These are phyloP conservation scores for Cornus controversa DNA, from an alignment of 148 eudicot genomes.

Conservation along the genomic window DNA sequence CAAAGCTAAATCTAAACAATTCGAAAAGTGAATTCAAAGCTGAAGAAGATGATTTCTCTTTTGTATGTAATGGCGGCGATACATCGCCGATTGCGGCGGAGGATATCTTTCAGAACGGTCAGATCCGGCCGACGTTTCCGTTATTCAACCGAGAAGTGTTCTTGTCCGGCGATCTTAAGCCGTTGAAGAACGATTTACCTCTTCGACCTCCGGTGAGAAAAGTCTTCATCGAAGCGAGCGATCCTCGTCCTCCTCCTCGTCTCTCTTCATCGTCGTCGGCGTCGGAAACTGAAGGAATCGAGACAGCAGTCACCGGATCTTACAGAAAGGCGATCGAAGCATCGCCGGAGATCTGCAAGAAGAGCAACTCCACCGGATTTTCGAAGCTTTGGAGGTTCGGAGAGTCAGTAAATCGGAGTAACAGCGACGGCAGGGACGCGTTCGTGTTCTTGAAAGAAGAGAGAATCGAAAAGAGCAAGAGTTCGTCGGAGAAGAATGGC, in stretches of 20 bases:
- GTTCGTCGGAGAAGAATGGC: not conserved
- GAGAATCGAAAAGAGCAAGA: not conserved
- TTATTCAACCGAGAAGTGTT: constrained; percentile 32
- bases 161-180: not conserved
- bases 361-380: constrained; percentile 96
- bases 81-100: constrained; percentile 50
- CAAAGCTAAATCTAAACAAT: not conserved
- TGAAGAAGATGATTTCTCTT: constrained; percentile 37
- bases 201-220: constrained; percentile 50
- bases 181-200: not conserved
- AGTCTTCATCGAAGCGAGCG: constrained; percentile 41
- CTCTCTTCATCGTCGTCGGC: constrained; percentile 6
- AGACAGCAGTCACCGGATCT: constrained; percentile 31
- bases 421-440: constrained; percentile 78
- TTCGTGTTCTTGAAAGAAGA: constrained; percentile 48
- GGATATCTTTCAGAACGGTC: constrained; percentile 61
- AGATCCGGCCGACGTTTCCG: constrained; percentile 53
- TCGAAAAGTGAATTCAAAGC: not conserved
- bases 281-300: constrained; percentile 15
- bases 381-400: constrained; percentile 77
- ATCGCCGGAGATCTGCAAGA: constrained; percentile 51
- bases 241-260: not conserved
- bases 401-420: constrained; percentile 52
- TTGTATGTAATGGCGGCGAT: constrained; percentile 19
- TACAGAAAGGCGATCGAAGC: constrained; percentile 27